A percentile compares a stretch with the other conserved stretches of the same genome.
Evolutionary conservation across 2,329 filamentous ascomycete genomes (phyloP).

Genomic region (Pleomassaria siparia): DNA sequence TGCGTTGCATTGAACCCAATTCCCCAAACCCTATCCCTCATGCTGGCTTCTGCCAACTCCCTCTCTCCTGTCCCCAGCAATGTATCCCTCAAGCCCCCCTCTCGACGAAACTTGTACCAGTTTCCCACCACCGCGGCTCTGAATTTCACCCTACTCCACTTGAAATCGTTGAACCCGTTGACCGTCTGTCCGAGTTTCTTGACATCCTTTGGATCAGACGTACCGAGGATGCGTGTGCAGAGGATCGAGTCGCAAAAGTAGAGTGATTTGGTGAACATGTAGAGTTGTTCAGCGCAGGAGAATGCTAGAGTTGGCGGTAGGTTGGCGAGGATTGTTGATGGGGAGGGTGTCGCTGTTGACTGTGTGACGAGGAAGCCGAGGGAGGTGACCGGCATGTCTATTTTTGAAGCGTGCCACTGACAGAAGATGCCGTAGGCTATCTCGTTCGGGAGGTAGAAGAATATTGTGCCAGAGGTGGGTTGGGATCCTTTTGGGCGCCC

Average conservation of each 20-base stretch:
- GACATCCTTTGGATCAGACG: conserved; percentile 44
- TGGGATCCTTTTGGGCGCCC: conserved; percentile 10
- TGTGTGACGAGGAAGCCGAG: conserved; percentile 9
- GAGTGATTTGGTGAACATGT: conserved; percentile 22
- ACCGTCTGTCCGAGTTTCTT: conserved; percentile 54
- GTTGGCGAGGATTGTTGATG: conserved; percentile 2
- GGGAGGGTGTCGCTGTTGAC: background rate
- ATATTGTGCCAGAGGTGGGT: conserved; percentile 12
- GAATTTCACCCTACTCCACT: conserved; percentile 51
- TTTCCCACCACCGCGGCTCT: conserved; percentile 54
- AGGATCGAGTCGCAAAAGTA: conserved; percentile 21
- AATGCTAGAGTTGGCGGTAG: conserved; percentile 7
- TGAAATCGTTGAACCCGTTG: conserved; percentile 46
- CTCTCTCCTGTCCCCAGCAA: conserved; percentile 55
- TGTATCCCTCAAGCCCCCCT: conserved; percentile 45
- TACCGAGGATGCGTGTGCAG: conserved; percentile 50
- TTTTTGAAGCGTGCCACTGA: conserved; percentile 56
- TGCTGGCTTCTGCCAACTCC: conserved; percentile 59
- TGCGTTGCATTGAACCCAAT: conserved; percentile 15
- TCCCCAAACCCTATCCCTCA: conserved; percentile 16
- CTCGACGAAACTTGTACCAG: conserved; percentile 54
- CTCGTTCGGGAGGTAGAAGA: conserved; percentile 37
- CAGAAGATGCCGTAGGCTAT: conserved; percentile 52
- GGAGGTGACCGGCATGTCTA: conserved; percentile 39
- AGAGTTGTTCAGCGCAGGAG: conserved; percentile 19